Conservation (phyloP, 1,284 basidiomycete species). For the Ceraceosorus bombacis region DNA sequence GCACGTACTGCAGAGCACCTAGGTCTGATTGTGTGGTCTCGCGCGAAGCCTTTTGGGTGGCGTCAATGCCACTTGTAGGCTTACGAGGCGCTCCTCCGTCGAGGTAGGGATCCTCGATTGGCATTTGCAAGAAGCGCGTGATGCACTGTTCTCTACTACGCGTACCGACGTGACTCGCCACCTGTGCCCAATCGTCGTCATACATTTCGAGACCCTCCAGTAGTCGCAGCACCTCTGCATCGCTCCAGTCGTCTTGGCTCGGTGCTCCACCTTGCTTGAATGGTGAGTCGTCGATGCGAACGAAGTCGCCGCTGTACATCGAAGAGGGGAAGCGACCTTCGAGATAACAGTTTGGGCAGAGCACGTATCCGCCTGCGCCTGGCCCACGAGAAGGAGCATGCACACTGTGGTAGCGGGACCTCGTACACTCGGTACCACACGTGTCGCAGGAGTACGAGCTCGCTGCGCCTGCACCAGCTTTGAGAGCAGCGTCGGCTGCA, state of each 20-base stretch:
- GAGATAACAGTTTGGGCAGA: slow-evolving; percentile 64
- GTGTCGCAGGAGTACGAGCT: slow-evolving; percentile 75
- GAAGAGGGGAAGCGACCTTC: slow-evolving; percentile 91
- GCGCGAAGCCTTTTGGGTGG: no score
- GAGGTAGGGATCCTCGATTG: slow-evolving; percentile 87
- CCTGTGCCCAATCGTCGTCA: slow-evolving; percentile 89
- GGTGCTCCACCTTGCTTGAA: slow-evolving; percentile 53
- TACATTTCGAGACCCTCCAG: slow-evolving; percentile 96
- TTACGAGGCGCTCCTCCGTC: slow-evolving; percentile 47
- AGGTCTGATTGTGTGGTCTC: slow-evolving; percentile 51
- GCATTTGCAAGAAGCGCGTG: slow-evolving; percentile 86
- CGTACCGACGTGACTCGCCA: slow-evolving; percentile 86
- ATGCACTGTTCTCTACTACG: slow-evolving; percentile 89
- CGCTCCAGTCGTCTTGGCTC: slow-evolving; percentile 68
- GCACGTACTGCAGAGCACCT: slow-evolving; percentile 65
- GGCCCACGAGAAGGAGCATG: slow-evolving; percentile 52
- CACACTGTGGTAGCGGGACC: slow-evolving; percentile 81
- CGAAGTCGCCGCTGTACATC: slow-evolving; percentile 97
- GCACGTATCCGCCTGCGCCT: slow-evolving; percentile 71
- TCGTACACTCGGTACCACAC: slow-evolving; percentile 85
- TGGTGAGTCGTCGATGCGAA: slow-evolving; percentile 62
- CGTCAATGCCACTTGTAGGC: background rate
- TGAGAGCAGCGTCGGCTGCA: slow-evolving; percentile 54
- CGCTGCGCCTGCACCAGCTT: slow-evolving; percentile 52
- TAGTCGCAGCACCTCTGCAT: slow-evolving; percentile 79